These are phyloP conservation scores for Saccharomycopsis hybrid DNA, from an alignment of 1,139 yeast genomes.

Conservation along the genomic window DNA sequence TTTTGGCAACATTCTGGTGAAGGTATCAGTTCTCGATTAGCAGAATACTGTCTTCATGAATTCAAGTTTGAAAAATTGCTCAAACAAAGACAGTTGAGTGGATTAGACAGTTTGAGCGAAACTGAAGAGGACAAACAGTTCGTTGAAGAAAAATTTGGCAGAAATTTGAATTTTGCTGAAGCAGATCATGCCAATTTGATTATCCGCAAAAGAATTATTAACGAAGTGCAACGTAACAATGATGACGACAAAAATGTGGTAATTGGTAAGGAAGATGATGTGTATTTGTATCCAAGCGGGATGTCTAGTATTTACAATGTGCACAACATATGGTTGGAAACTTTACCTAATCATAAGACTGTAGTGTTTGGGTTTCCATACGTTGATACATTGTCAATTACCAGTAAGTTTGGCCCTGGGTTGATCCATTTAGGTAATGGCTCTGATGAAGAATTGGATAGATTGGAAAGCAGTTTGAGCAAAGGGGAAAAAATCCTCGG, in stretches of 20 bases:
- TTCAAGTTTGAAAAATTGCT: slow-evolving; percentile 33
- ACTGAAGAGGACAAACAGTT: slow-evolving; percentile 43
- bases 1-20: slow-evolving; percentile 98
- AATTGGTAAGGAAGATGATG: slow-evolving; percentile 39
- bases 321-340: slow-evolving; percentile 55
- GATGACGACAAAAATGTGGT: slow-evolving; percentile 27
- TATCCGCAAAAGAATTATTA: slow-evolving; percentile 68
- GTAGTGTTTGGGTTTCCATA: slow-evolving; percentile 95
- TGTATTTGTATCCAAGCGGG: slow-evolving; percentile 81
- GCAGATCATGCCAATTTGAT: slow-evolving; percentile 72
- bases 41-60: slow-evolving; percentile 72
- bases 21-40: slow-evolving; percentile 83
- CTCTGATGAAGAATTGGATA: slow-evolving; percentile 63
- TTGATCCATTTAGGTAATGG: slow-evolving; percentile 81
- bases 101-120: background rate
- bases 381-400: slow-evolving; percentile 81
- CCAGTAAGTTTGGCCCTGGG: slow-evolving; percentile 86
- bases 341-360: slow-evolving; percentile 40
- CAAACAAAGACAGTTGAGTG: slow-evolving; percentile 20
- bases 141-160: slow-evolving; percentile 85
- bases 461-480: slow-evolving; percentile 54
- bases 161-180: slow-evolving; percentile 74
- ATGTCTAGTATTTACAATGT: slow-evolving; percentile 89
- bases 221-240: slow-evolving; percentile 36
- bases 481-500: slow-evolving; percentile 58